These are phyloP conservation scores for Candida hispaniensis DNA, from an alignment of 805 yeast species.

Conservation along the genomic window DNA sequence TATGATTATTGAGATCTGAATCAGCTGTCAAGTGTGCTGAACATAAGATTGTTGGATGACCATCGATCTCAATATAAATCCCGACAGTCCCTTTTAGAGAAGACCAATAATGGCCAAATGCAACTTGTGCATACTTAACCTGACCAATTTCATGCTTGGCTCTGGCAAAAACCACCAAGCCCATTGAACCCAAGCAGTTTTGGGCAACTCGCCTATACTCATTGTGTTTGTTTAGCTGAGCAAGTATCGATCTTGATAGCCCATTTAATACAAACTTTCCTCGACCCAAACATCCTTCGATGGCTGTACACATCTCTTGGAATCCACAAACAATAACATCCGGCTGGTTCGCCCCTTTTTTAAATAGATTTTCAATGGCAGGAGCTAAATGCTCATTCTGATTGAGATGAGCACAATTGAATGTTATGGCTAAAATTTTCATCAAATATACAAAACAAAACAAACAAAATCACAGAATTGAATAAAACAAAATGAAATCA, in stretches of 20 bases:
- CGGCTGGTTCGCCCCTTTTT: conserved; percentile 15
- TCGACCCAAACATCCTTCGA: conserved; percentile 26
- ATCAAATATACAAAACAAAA: too few relatives aligned
- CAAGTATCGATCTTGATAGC: conserved; percentile 22
- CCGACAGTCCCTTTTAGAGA: conserved; percentile 70
- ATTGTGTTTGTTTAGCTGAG: conserved; percentile 21
- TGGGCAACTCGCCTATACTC: not conserved
- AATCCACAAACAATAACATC: conserved; percentile 28
- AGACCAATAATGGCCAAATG: conserved; percentile 46
- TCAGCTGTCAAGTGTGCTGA: conserved; percentile 67
- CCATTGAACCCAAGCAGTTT: conserved; percentile 11
- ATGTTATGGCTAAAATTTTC: conserved; percentile 26
- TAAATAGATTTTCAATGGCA: conserved; percentile 17
- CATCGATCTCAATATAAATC: conserved; percentile 36
- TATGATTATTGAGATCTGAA: conserved; percentile 46
- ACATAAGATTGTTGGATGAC: conserved; percentile 41
- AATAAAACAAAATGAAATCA: too few relatives aligned
- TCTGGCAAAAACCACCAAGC: conserved; percentile 23
- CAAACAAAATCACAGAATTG: too few relatives aligned
- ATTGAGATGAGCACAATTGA: conserved; percentile 24
- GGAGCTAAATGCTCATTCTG: conserved; percentile 18
- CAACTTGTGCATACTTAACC: conserved; percentile 29
- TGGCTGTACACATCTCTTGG: conserved; percentile 31
- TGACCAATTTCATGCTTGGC: conserved; percentile 36
- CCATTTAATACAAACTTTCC: conserved; percentile 23